phyloP scores from a whole-genome alignment of 1,284 basidiomycete species.

The Boletus calvinii region DNA sequence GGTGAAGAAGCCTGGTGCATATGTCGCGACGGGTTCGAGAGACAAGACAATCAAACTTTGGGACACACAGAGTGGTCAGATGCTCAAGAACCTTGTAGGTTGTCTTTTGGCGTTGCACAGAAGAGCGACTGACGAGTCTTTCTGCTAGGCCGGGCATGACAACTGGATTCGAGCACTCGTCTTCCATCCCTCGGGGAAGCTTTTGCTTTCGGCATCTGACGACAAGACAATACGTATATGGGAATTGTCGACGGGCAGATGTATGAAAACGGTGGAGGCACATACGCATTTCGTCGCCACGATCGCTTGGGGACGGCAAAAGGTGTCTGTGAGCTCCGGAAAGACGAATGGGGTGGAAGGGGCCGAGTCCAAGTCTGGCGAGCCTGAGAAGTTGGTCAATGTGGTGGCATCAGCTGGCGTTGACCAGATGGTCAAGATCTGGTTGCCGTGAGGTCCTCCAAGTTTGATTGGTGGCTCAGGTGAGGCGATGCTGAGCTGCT shows the following conservation, averaged over 20 bases:
- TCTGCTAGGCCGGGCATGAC: constrained; percentile 66
- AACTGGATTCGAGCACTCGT: constrained; percentile 84
- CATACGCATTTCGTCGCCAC: constrained; percentile 84
- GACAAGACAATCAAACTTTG: constrained; percentile 89
- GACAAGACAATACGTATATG: constrained; percentile 90
- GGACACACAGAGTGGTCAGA: constrained; percentile 79
- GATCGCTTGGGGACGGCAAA: constrained; percentile 78
- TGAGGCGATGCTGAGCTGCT: too few species aligned
- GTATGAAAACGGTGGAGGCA: constrained; percentile 81
- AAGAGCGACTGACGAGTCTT: constrained; percentile 14
- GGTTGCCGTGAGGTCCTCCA: constrained; percentile 54
- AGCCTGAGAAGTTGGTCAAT: constrained; percentile 64
- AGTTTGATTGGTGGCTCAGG: too few species aligned
- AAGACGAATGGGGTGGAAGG: constrained; percentile 41
- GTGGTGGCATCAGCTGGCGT: constrained; percentile 82
- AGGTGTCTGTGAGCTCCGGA: constrained; percentile 27
- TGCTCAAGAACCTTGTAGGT: constrained; percentile 59
- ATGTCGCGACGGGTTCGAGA: constrained; percentile 78
- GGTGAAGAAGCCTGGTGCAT: constrained; percentile 50
- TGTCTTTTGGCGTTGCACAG: not conserved
- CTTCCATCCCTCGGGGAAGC: constrained; percentile 86
- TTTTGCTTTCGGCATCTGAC: constrained; percentile 83
- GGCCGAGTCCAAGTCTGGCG: constrained; percentile 34
- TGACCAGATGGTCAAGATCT: constrained; percentile 69
- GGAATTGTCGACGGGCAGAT: constrained; percentile 82